Evolutionary conservation across 805 yeast genomes (phyloP), one percentile per base, ranked within the genome.

Genomic region (Brettanomyces sp.): DNA sequence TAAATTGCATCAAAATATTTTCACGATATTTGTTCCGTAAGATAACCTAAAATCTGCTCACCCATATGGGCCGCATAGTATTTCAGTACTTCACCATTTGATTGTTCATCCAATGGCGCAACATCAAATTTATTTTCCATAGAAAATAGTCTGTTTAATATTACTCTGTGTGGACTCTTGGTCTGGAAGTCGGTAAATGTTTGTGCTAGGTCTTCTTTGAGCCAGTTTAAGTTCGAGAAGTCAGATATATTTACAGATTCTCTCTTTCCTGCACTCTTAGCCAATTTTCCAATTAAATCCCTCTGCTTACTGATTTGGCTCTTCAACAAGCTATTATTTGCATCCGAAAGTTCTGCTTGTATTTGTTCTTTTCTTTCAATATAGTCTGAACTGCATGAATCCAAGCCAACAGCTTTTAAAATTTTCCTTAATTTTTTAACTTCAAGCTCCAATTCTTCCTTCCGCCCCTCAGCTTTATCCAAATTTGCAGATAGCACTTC

Each of bases 361-460:
- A 48, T n/a, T 22, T 34, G 36, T 24, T 9, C 23, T 18, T 25
- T 35, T 8, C 24, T 13, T n/a, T 22, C 25, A 24, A 7, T 9
- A 9, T 24, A 34, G 5, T 36, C 24, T 12, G 9, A 6, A 12
- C 9, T 21, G 34, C 28, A 24, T 25, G 24, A 14, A 36, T 36
- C 36, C 13, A 43, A 36, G 23, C 45, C 45, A 23, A 43, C 36
- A 8, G 2, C 63, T 60, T 32, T 57, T 56, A 23, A 53, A 51
- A 34, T 50, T 33, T 53, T 55, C 33, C 58, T 56, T 2, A 67
- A 47, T 4, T 57, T 54, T 24, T 62, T 60, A 13, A 66, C 51
- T 40, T 66, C 62, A 3, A 39, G 40, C 34, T 54, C 55, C 13
- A 64, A 45, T 67, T 63, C 23, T 56, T 55, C 4, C 36, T 24